Conservation (phyloP, 2,329 filamentous ascomycete genomes). For the Neofusicoccum umdonicola region DNA sequence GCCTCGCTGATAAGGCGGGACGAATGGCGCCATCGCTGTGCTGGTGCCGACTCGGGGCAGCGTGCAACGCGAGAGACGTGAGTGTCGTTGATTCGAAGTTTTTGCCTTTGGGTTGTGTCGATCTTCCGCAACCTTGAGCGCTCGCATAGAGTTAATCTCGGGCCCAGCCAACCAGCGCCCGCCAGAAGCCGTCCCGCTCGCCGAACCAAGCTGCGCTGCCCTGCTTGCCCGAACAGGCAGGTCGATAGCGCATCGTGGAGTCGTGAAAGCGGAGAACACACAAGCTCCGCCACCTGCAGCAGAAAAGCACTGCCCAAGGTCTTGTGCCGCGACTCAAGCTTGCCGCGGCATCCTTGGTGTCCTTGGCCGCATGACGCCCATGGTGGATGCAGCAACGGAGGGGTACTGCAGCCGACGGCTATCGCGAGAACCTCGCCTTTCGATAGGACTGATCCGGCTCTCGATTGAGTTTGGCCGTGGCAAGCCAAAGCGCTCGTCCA, state of each 20-base stretch:
- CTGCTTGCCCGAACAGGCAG: background rate
- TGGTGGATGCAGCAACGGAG: background rate
- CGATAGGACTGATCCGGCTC: no score
- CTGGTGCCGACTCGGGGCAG: background rate
- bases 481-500: no score
- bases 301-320: background rate
- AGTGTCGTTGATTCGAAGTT: background rate
- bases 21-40: constrained; percentile 2
- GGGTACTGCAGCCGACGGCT: background rate
- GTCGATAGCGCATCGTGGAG: constrained; percentile 8
- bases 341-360: background rate
- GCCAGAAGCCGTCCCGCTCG: background rate
- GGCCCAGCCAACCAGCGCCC: background rate
- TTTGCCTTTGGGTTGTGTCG: constrained; percentile 15
- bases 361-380: constrained; percentile 1
- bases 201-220: background rate
- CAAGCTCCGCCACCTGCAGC: background rate
- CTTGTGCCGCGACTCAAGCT: background rate
- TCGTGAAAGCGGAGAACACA: background rate
- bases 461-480: no score
- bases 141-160: constrained; percentile 11
- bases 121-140: constrained; percentile 16
- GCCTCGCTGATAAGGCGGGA: background rate
- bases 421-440: no score
- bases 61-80: no score